Percentiles rank a stretch among this genome's conserved stretches.
phyloP scores from a whole-genome alignment of 371 early-diverging fungal species.

The Lichtheimia ornata region DNA sequence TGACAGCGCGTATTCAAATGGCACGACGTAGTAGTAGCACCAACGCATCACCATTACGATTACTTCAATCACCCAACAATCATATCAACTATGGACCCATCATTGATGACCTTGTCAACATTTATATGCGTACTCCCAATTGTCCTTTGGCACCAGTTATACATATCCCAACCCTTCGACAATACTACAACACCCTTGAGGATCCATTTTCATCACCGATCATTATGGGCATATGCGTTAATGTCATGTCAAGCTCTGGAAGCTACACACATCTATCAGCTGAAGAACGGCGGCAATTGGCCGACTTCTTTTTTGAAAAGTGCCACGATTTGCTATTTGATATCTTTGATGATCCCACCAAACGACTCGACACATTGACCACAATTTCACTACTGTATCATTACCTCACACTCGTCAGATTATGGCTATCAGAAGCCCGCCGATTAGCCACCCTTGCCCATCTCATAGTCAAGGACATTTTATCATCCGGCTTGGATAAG shows the following conservation, averaged over 20 bases:
- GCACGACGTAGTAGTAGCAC: background rate
- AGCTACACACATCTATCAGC: background rate
- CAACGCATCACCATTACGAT: too few species aligned
- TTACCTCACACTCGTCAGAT: background rate
- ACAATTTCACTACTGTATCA: conserved; percentile 1
- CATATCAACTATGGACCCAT: background rate
- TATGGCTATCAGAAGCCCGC: conserved; percentile 6
- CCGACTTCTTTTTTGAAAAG: conserved; percentile 17
- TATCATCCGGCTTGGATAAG: background rate
- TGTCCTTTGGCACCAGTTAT: conserved; percentile 4
- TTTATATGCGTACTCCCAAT: conserved; percentile 7
- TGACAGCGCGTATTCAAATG: background rate
- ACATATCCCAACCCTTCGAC: conserved; percentile 5
- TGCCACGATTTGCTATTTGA: conserved; percentile 12
- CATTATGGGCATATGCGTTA: conserved; percentile 15
- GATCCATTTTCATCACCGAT: conserved; percentile 16
- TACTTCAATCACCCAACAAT: background rate
- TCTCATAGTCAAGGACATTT: background rate
- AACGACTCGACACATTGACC: conserved; percentile 16
- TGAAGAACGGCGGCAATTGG: conserved; percentile 15
- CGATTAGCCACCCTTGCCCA: conserved; percentile 4
- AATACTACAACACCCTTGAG: background rate
- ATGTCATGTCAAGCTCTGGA: conserved; percentile 1
- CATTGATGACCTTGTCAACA: conserved; percentile 5
- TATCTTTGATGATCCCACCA: conserved; percentile 24